Percentiles rank a stretch among this genome's conserved stretches.
Evolutionary conservation across 306 rosid genomes (phyloP).

Genomic region (Luffa acutangula): DNA sequence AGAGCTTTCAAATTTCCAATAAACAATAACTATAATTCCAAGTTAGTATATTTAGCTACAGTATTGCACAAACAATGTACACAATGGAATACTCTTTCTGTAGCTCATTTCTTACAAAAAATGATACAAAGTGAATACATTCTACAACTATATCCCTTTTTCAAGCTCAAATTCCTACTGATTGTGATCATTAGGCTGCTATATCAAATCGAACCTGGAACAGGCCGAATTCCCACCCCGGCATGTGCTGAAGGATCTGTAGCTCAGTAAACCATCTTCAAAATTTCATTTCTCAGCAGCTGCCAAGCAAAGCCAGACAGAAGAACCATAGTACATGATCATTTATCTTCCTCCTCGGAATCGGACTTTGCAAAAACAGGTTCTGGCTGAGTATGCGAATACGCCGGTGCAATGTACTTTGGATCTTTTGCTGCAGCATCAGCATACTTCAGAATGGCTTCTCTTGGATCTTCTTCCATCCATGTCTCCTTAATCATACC

Average conservation of each 20-base stretch:
- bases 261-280: background rate
- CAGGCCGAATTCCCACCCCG: background rate
- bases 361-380: slow-evolving; percentile 75
- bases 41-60: background rate
- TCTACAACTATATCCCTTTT: background rate
- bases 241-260: background rate
- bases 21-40: background rate
- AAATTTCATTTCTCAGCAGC: background rate
- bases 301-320: background rate
- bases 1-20: too few species aligned
- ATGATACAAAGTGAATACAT: background rate
- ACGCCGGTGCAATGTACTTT: slow-evolving; percentile 92
- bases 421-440: slow-evolving; percentile 84
- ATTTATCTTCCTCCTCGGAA: slow-evolving; percentile 91
- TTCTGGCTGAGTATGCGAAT: slow-evolving; percentile 87
- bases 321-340: slow-evolving; percentile 4
- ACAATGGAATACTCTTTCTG: background rate
- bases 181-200: background rate
- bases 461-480: slow-evolving; percentile 99
- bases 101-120: background rate
- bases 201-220: background rate
- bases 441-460: slow-evolving; percentile 89
- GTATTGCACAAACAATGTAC: background rate
- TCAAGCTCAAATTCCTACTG: background rate
- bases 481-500: slow-evolving; percentile 98